Evolutionary conservation across 305 asterid genomes (phyloP).

Genomic region (Fraxinus dipetala): DNA sequence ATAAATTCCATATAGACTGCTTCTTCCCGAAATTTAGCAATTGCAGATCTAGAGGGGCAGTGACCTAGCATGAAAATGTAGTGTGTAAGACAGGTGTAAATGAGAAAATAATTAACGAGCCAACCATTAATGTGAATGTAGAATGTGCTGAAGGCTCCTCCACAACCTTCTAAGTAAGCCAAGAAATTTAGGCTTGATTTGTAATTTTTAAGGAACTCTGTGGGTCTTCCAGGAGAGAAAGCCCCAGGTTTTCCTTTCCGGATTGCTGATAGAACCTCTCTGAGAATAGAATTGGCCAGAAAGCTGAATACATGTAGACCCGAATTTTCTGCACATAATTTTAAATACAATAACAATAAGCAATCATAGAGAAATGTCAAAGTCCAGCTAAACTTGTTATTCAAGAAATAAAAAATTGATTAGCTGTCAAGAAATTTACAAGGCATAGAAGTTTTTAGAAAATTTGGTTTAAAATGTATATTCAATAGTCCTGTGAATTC

Average conservation of each 20-base stretch:
- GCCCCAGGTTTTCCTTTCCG: constrained; percentile 90
- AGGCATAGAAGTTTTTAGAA: not conserved
- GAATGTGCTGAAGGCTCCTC: not conserved
- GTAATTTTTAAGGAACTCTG: constrained; percentile 78
- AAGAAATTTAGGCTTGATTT: constrained; percentile 83
- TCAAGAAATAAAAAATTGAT: constrained; percentile 11
- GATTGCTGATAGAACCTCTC: constrained; percentile 83
- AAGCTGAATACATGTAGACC: constrained; percentile 96
- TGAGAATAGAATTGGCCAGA: constrained; percentile 87
- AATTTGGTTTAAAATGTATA: not conserved
- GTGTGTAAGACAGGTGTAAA: constrained; percentile 16
- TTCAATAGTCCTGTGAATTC: not conserved
- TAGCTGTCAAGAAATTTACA: constrained; percentile 13
- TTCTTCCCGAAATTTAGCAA: constrained; percentile 72
- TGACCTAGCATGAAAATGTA: constrained; percentile 47
- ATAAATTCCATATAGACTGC: constrained; percentile 75
- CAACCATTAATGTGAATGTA: constrained; percentile 5
- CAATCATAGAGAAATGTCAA: constrained; percentile 16
- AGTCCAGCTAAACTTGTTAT: not conserved
- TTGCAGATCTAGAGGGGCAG: constrained; percentile 67
- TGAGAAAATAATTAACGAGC: constrained; percentile 12
- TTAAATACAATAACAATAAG: constrained; percentile 26
- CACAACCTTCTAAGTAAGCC: constrained; percentile 80
- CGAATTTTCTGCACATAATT: constrained; percentile 68
- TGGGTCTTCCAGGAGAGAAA: constrained; percentile 96